These are phyloP conservation scores for Populus davidiana DNA, from an alignment of 345 rosid species.

Conservation along the genomic window DNA sequence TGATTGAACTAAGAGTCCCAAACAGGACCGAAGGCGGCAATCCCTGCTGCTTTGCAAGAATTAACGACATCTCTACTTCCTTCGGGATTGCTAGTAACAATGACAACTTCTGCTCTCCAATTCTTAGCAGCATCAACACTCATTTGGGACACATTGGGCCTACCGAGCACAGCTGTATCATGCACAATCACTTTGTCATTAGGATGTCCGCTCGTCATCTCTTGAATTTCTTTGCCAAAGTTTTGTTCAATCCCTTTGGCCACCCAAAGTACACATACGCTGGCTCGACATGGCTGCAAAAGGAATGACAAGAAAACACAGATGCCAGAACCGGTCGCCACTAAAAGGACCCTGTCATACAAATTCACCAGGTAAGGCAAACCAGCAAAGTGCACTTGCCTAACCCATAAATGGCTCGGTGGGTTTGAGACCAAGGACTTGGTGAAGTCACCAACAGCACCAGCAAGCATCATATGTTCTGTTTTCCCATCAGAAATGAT, in stretches of 20 bases:
- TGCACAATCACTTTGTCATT: conserved; percentile 63
- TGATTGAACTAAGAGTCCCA: conserved; percentile 65
- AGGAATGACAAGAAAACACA: conserved; percentile 80
- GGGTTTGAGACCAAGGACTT: conserved; percentile 58
- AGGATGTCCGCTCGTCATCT: conserved; percentile 48
- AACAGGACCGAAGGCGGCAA: conserved; percentile 85
- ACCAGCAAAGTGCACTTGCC: conserved; percentile 72
- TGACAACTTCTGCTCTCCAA: conserved; percentile 69
- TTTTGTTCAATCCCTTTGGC: conserved; percentile 72
- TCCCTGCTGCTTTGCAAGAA: conserved; percentile 56
- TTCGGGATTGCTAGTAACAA: conserved; percentile 88
- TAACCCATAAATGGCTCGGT: conserved; percentile 77
- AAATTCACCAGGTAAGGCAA: conserved; percentile 70
- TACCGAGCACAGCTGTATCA: conserved; percentile 57
- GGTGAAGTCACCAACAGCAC: conserved; percentile 86
- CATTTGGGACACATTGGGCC: conserved; percentile 70
- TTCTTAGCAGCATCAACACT: conserved; percentile 57
- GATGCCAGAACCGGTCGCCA: conserved; percentile 83
- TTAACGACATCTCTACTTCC: conserved; percentile 78
- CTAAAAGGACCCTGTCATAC: conserved; percentile 69
- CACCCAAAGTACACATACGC: conserved; percentile 66
- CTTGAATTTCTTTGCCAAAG: conserved; percentile 61
- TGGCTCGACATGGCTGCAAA: conserved; percentile 58
- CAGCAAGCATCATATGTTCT: conserved; percentile 86
- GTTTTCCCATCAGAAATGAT: conserved; percentile 67